Percentiles rank a stretch among this genome's conserved stretches.
Conservation (phyloP, 495 filamentous ascomycete genomes). For the Penicillium pancosmium region DNA sequence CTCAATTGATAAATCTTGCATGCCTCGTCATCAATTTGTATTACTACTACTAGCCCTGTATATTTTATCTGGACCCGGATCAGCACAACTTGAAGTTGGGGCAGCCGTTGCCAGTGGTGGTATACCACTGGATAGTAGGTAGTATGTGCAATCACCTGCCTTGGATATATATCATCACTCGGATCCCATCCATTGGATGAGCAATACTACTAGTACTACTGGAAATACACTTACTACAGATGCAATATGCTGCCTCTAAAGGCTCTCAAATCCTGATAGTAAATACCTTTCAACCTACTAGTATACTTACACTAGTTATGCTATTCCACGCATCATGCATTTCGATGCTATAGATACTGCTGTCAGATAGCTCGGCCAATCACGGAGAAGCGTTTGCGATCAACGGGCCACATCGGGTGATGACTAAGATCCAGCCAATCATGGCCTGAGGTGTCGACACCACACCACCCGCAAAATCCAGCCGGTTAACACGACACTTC, state of each 20-base stretch:
- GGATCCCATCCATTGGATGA: background rate
- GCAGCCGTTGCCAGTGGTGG: too few relatives aligned
- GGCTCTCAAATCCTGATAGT: background rate
- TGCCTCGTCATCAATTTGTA: too few relatives aligned
- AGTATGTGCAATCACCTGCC: background rate
- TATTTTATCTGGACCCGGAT: too few relatives aligned
- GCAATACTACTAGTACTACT: background rate
- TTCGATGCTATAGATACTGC: background rate
- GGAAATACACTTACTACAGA: background rate
- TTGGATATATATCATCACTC: background rate
- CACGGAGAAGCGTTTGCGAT: conserved; percentile 29
- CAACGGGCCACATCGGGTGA: conserved; percentile 25
- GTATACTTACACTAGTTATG: too few relatives aligned
- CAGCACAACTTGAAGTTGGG: too few relatives aligned
- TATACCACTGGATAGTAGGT: too few relatives aligned
- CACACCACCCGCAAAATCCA: conserved; percentile 57
- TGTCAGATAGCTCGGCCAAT: conserved; percentile 28
- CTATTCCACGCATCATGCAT: too few relatives aligned
- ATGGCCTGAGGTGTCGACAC: conserved; percentile 38
- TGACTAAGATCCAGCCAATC: conserved; percentile 20
- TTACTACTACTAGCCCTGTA: too few relatives aligned
- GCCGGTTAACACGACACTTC: conserved; percentile 35
- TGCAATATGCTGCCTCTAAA: background rate
- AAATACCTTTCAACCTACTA: too few relatives aligned
- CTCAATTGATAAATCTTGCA: too few relatives aligned